These are phyloP conservation scores for Penicillium tannophilum DNA, from an alignment of 495 filamentous ascomycete species.

Conservation along the genomic window DNA sequence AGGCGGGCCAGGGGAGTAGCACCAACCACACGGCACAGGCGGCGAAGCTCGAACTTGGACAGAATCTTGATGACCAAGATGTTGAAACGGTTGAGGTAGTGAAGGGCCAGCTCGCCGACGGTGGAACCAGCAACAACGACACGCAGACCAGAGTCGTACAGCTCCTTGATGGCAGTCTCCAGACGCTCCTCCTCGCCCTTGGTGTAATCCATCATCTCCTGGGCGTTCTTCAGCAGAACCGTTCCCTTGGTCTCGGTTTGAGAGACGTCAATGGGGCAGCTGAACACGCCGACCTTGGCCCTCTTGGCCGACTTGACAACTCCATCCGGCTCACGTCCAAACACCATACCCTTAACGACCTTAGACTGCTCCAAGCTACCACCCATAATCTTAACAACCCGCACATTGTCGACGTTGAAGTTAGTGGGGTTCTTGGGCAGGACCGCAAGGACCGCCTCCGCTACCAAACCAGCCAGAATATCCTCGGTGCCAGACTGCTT, in stretches of 20 bases:
- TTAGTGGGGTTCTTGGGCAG: conserved; percentile 96
- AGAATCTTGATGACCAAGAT: conserved; percentile 97
- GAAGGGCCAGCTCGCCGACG: conserved; percentile 91
- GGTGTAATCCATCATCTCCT: conserved; percentile 98
- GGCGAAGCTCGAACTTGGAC: conserved; percentile 94
- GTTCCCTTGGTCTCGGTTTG: conserved; percentile 99
- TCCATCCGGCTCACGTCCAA: conserved; percentile 88
- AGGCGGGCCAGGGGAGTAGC: conserved; percentile 93
- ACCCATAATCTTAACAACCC: conserved; percentile 99
- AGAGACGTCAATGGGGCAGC: conserved; percentile 91
- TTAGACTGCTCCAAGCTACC: conserved; percentile 89
- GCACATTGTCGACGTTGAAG: conserved; percentile 99
- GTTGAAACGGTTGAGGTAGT: conserved; percentile 96
- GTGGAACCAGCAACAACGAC: conserved; percentile 90
- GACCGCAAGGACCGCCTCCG: conserved; percentile 91
- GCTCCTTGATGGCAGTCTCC: conserved; percentile 87
- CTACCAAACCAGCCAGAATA: conserved; percentile 78
- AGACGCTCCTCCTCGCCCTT: conserved; percentile 95
- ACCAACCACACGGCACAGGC: conserved; percentile 93
- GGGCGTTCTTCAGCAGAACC: conserved; percentile 93
- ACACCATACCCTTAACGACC: conserved; percentile 98
- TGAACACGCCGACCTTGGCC: conserved; percentile 96
- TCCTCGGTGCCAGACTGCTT: conserved; percentile 96
- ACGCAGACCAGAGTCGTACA: conserved; percentile 89
- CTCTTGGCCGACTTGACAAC: conserved; percentile 84